A percentile compares a stretch with the other conserved stretches of the same genome.
Conservation (phyloP, 2,329 filamentous ascomycete genomes). For the Pleomassaria siparia region DNA sequence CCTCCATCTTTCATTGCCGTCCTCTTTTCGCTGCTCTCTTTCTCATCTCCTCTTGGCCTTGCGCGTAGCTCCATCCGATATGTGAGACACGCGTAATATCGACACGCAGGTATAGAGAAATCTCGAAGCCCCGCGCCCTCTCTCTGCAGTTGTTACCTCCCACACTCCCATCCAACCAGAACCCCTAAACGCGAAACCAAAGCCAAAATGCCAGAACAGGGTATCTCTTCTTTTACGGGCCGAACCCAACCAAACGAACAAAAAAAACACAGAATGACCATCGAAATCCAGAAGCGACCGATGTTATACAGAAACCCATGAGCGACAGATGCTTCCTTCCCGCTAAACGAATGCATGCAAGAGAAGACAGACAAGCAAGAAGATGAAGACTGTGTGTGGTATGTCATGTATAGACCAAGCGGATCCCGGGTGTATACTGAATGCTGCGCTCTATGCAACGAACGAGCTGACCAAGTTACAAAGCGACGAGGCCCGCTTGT, state of each 20-base stretch:
- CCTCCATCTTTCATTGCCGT: neutral
- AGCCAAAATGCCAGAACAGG: conserved; percentile 1
- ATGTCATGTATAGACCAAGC: neutral
- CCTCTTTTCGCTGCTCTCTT: neutral
- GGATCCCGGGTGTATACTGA: neutral
- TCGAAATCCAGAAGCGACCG: neutral
- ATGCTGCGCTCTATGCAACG: conserved; percentile 2
- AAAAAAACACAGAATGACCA: neutral
- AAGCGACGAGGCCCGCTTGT: conserved; percentile 15
- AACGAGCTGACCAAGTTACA: neutral
- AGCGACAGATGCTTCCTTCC: conserved; percentile 2
- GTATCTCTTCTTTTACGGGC: conserved; percentile 2
- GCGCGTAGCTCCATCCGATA: neutral
- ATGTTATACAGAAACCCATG: neutral
- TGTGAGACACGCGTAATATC: neutral
- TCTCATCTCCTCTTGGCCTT: neutral
- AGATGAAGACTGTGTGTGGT: neutral
- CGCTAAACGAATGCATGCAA: conserved; percentile 1
- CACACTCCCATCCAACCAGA: neutral
- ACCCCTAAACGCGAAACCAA: neutral
- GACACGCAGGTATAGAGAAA: neutral
- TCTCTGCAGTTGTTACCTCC: neutral
- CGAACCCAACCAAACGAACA: neutral
- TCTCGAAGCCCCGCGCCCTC: neutral
- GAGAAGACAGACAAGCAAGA: neutral